Base-by-base conservation (phyloP, 371 early-diverging fungal genomes). In the Choanephora cucurbitarum region DNA sequence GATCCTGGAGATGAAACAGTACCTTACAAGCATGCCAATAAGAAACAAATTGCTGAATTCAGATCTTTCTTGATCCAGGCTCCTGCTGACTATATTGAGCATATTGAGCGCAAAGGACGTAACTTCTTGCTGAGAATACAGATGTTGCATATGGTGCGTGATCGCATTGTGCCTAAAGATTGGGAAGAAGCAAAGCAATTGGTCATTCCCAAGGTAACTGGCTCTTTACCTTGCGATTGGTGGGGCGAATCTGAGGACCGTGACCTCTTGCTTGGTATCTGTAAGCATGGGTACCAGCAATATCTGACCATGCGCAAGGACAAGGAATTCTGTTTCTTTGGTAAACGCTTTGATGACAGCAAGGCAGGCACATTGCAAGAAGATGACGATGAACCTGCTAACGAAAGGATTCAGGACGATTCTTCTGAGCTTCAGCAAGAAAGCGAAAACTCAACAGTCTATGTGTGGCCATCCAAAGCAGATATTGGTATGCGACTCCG, bases 221-320 rank as follows among this genome's bases (percentile, higher is more conserved):
- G 80, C 41, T 70, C 60, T 11, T 40, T 47, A 4, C 92, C 91
- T 11, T 82, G 81, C 0, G 62, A 77, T 1, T 92, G 93, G 93
- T 95, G 95, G 95, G 89, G 90, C 8, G 73, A 79, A 3, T 63
- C 80, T n/a, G 87, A 91, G 62, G 95, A 95, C 58, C 84, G 88
- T n/a, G 91, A 90, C 64, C 57, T 95, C 23, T 57, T 92, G 58
- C 67, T 92, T 33, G 93, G 92, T 32, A 90, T 90, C 22, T 77
- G 80, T 57, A 89, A 86, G 50, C 85, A 93, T 57, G 95, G 95
- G 3, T 95, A 92, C 64, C 85, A 86, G 49, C 86, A 90, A 49
- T 69, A 88, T 42, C 72, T 75, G 17, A 72, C 80, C 15, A 83
- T 89, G 66, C 77, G 88, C 22, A 79, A 73, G 31, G 92, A 91